Base-by-base conservation (phyloP, 177 flowering plant species). In the Vitis hybrid region DNA sequence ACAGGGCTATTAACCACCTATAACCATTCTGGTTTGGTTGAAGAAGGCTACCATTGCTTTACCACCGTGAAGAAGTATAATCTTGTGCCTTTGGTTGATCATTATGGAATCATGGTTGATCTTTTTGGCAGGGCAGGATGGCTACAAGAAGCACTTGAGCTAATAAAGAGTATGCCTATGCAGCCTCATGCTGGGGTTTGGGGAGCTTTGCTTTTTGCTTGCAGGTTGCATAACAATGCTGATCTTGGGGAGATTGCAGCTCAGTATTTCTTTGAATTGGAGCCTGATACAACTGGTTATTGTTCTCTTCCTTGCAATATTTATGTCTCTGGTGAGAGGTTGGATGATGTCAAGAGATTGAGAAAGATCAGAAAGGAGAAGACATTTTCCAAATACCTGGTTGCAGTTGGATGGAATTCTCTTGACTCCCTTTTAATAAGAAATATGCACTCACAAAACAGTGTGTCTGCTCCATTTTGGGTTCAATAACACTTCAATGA, bases 71-170 rank as follows among this genome's bases (percentile, higher is more conserved):
- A 66, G 51, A 55, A 72, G 27, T 69, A 81, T 76, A 83, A 80
- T 15, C 66, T 90, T 58, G 48, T 56, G 48, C 87, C 88, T 24
- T 79, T 79, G 30, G 63, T 74, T 10, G 88, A 86, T 80, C 92
- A 88, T 72, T 88, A 87, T 74, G 90, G 79, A n/a, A 84, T 84
- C 62, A 79, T 88, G 88, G 92, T 88, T 64, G 92, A 88, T 73
- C 84, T 87, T 58, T 78, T 90, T 1, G 88, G 92, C 9, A 75
- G 90, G 48, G 84, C 90, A 7, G 92, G 92, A 48, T 32, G 68
- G 67, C 68, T 90, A 54, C 82, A 81, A 17, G 86, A 86, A 72
- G 94, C 94, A 24, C 66, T 69, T 66, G 69, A 64, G 54, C 74
- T 88, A 10, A 85, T 88, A 74, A 82, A 59, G 66, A 71, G 79